phyloP scores from a whole-genome alignment of 257 asterid species.

The Nicotiana paniculata region DNA sequence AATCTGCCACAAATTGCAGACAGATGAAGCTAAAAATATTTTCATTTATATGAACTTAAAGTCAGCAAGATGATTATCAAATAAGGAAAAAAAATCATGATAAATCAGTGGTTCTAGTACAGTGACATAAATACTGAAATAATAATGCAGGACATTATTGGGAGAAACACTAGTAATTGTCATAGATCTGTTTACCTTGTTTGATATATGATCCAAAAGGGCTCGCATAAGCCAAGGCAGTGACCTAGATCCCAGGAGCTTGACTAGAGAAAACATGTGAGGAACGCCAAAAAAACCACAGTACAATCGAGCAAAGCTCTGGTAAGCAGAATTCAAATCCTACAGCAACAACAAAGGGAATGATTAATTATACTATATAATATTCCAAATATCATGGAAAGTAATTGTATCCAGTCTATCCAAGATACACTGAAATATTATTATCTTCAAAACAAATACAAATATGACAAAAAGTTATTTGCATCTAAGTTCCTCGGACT shows the following conservation, averaged over 20 bases:
- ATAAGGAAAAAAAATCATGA: background rate
- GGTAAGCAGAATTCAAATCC: constrained; percentile 95
- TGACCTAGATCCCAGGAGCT: constrained; percentile 89
- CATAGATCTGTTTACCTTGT: constrained; percentile 51
- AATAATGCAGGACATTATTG: background rate
- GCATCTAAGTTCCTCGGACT: too few relatives aligned
- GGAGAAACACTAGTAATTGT: background rate
- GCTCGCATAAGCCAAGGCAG: constrained; percentile 99
- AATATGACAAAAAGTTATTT: background rate
- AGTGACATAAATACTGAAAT: background rate
- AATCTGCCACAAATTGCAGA: background rate
- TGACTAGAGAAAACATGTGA: constrained; percentile 83
- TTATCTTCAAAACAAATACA: background rate
- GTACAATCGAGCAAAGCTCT: constrained; percentile 86
- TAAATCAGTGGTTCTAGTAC: background rate
- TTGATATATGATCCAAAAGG: constrained; percentile 79
- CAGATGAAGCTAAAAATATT: constrained; percentile 12
- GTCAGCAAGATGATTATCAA: background rate
- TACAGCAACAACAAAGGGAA: constrained; percentile 23
- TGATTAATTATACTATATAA: background rate
- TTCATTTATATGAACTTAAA: background rate
- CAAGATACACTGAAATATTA: background rate
- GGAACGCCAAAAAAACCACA: constrained; percentile 93
- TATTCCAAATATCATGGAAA: background rate
- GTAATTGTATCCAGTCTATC: background rate